Base-by-base conservation (phyloP, 176 grass and related monocot species). In the Elymus sibiricus region DNA sequence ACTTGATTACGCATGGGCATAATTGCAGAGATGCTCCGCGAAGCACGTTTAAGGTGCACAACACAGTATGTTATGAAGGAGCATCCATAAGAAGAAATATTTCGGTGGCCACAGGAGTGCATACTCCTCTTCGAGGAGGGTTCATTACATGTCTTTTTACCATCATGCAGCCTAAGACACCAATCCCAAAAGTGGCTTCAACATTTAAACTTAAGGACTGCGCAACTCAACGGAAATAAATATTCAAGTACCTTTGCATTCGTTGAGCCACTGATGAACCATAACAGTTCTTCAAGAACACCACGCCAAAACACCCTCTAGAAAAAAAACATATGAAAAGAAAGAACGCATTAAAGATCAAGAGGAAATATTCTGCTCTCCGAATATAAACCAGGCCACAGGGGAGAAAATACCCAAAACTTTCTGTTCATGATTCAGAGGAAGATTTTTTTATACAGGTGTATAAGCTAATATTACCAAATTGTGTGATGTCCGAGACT, bases 261-360 rank as follows among this genome's bases (percentile, higher is more conserved):
- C 47, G 95, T 97, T 35, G 92, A 97, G 47, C 95, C 95, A 89
- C 92, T 94, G 74, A 97, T 94, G 82, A 97, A 97, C 95, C 95
- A 97, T 47, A 97, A 64, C 22, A 97, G 92, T 82, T 94, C 95
- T 94, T 97, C 95, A 26, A 94, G 70, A 83, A 97, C 90, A 84
- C 84, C 95, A 84, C 92, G 92, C 95, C 95, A 94, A 88, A 97
- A 97, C 53, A 94, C 90, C 84, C 88, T 94, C 95, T 97, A 66
- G 27, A 80, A 84, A 67, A 67, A 62, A 40, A 77, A 26, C 78
- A 91, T 7, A 79, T 9, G 22, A 60, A 78, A 78, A 35, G 1
- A 60, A 35, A 9, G 7, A 32, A 55, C 9, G 42, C 11, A 32
- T 68, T 64, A 77, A 56, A 1, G 31, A 35, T 70, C 66, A 1